Base-by-base conservation (phyloP, 208 protist genomes). In the Acanthamoeba triangularis region DNA sequence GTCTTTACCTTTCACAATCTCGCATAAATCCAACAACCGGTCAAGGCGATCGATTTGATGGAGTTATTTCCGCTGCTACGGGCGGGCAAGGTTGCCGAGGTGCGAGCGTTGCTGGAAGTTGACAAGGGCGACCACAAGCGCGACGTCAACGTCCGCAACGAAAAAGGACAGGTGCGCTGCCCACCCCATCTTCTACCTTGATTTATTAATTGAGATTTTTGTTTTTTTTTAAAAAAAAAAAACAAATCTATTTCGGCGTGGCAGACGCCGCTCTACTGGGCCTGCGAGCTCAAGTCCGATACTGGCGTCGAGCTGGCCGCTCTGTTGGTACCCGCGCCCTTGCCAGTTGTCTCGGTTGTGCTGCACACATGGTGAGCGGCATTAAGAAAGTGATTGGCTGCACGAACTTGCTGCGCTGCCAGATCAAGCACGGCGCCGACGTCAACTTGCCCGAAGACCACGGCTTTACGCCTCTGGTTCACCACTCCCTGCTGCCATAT, bases 241-340 rank as follows among this genome's bases (percentile, higher is more conserved):
- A n/a, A n/a, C n/a, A n/a, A n/a, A n/a, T n/a, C 14, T 44, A n/a
- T 7, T 44, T 3, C 2, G 69, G 69, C 37, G 69, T 23, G 35
- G 11, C n/a, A 84, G 37, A 84, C 74, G 25, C 74, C 41, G 37
- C 74, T 84, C 8, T 84, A 84, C 44, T 84, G 74, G 74, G 74
- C 74, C 25, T 84, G 74, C 41, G 74, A 84, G 44, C 74, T 84
- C 41, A 84, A 84, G 44, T 84, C 74, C 37, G 74, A 84, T 37
- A 2, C 74, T 52, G 74, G 74, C 5, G 74, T 84, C 41, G 74
- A 84, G 74, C 33, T 84, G 74, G 74, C 44, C 37, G 41, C 13
- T 37, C 74, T 84, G 10, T 52, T 84, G 74, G 74, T 84, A 52
- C 74, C 0, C n/a, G n/a, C n/a, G n/a, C n/a, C n/a, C n/a, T n/a